phyloP scores from a whole-genome alignment of 768 basidiomycete genomes.

The Boletus vermiculosoides region DNA sequence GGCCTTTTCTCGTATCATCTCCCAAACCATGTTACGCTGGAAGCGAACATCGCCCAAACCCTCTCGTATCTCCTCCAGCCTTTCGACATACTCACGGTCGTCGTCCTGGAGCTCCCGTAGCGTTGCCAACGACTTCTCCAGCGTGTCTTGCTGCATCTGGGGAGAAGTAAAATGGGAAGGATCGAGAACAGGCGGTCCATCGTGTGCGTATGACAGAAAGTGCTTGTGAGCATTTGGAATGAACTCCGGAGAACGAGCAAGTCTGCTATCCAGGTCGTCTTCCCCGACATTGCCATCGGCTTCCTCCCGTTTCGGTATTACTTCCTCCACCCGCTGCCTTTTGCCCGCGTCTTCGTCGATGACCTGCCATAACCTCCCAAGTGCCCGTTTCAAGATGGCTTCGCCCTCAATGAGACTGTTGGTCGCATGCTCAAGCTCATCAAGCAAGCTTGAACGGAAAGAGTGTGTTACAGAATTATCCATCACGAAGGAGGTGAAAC shows the following conservation, averaged over 20 bases:
- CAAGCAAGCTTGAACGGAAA: constrained; percentile 73
- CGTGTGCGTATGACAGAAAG: constrained; percentile 56
- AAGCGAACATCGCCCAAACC: constrained; percentile 70
- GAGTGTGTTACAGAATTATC: constrained; percentile 82
- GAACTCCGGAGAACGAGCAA: constrained; percentile 64
- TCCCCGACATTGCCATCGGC: constrained; percentile 53
- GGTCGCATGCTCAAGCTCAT: constrained; percentile 79
- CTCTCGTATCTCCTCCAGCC: constrained; percentile 81
- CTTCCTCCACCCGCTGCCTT: constrained; percentile 33
- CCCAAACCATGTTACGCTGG: constrained; percentile 75
- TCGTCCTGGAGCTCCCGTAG: constrained; percentile 84
- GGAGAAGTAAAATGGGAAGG: constrained; percentile 63
- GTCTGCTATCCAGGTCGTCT: constrained; percentile 40
- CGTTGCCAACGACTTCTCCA: constrained; percentile 73
- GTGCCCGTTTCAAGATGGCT: constrained; percentile 63
- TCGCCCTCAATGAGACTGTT: constrained; percentile 86
- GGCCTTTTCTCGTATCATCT: constrained; percentile 69
- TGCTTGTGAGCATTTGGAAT: constrained; percentile 64
- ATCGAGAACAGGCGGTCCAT: constrained; percentile 48
- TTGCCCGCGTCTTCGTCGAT: constrained; percentile 68
- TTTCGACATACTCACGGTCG: constrained; percentile 81
- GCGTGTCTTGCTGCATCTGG: constrained; percentile 62
- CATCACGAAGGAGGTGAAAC: constrained; percentile 82
- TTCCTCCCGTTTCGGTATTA: constrained; percentile 68
- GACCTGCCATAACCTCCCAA: constrained; percentile 80